Evolutionary conservation across 129 eudicot genomes (phyloP), one percentile per base, ranked within the genome.

Genomic region (Flaveria ramosissima): DNA sequence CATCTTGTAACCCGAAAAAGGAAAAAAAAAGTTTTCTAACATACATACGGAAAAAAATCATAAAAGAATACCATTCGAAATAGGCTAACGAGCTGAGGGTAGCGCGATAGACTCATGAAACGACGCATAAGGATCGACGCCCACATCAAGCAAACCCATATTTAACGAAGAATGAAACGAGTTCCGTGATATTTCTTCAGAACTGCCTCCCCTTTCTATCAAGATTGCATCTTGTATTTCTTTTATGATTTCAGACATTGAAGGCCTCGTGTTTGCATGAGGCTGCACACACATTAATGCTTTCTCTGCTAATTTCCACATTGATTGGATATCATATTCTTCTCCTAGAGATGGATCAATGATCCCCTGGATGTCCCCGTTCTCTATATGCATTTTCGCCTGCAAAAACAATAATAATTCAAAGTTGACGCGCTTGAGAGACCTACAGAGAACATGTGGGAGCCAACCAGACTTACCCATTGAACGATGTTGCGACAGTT

Each of bases 221-320:
- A 82, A 63, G 74, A 91, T 84, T 24, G 98, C 98, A 77, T 94
- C 98, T 80, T 94, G 98, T 30, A 94, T 85, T 79, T 94, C 98
- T 68, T 94, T 94, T 10, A 94, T 86, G 7, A 94, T 93, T 81
- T 94, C 97, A 3, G 97, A 91, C 63, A 94, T 94, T 9, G 97
- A 79, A 26, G 98, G 98, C 61, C 98, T 91, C 88, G 85, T 89
- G 85, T 76, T 78, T 42, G 93, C 96, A 12, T 94, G 98, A 19
- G 98, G 90, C 53, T 84, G 92, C 41, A 94, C 98, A 41, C 98
- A 91, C 96, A 89, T 89, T 59, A 94, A 66, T 9, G 97, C 98
- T 42, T 91, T 94, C 83, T 94, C 98, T 1, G 98, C 98, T 81
- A 94, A 86, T 73, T 94, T 94, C 98, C 98, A 94, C 97, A 94